A percentile compares a stretch with the other conserved stretches of the same genome.
Conservation (phyloP, 2,329 filamentous ascomycete species). For the Blastomyces emzantsi region DNA sequence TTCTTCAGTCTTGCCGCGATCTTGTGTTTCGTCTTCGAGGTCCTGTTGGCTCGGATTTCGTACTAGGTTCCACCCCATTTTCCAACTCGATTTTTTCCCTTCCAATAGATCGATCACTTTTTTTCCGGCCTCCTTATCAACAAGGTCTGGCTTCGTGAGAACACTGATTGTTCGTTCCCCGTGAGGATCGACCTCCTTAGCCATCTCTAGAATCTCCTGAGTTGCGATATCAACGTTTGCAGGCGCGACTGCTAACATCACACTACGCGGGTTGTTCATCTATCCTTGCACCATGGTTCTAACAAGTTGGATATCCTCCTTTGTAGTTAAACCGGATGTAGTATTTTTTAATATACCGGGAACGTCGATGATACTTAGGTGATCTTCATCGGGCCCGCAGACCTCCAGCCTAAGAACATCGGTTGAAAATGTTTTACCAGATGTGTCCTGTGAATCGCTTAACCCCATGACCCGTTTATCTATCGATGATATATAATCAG, state of each 20-base stretch:
- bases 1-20: too few species aligned
- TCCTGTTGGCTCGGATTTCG: slow-evolving; percentile 28
- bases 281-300: slow-evolving; percentile 32
- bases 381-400: slow-evolving; percentile 32
- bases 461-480: slow-evolving; percentile 23
- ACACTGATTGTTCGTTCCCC: slow-evolving; percentile 37
- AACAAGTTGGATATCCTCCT: slow-evolving; percentile 32
- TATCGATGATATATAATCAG: slow-evolving; percentile 7
- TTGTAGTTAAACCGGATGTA: slow-evolving; percentile 28
- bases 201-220: slow-evolving; percentile 38
- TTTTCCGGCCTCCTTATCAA: slow-evolving; percentile 20
- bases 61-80: slow-evolving; percentile 27
- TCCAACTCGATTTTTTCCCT: slow-evolving; percentile 18
- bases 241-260: slow-evolving; percentile 37
- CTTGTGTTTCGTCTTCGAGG: slow-evolving; percentile 8
- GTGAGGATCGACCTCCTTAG: slow-evolving; percentile 27
- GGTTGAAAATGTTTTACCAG: slow-evolving; percentile 19
- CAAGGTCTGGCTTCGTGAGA: slow-evolving; percentile 53
- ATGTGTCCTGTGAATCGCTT: slow-evolving; percentile 17
- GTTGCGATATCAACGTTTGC: slow-evolving; percentile 39
- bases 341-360: slow-evolving; percentile 39
- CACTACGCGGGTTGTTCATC: slow-evolving; percentile 32
- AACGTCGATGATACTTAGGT: slow-evolving; percentile 39
- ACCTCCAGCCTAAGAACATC: slow-evolving; percentile 39
- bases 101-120: slow-evolving; percentile 24